phyloP scores from a whole-genome alignment of 2,329 filamentous ascomycete genomes.

The Neonectria punicea region DNA sequence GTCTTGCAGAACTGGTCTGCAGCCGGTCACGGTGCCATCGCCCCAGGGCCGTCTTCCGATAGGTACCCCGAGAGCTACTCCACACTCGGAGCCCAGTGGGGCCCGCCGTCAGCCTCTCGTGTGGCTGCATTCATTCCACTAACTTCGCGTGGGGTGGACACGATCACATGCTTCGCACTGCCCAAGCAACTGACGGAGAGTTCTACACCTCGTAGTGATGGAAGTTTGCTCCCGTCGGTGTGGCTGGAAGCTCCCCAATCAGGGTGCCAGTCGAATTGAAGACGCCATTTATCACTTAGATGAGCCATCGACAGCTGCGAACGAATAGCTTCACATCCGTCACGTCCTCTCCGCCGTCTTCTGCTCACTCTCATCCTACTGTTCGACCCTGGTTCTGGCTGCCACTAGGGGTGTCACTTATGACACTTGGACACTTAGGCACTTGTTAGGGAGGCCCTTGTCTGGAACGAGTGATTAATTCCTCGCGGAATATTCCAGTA shows the following conservation, averaged over 20 bases:
- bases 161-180: slow-evolving; percentile 25
- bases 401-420: slow-evolving; percentile 17
- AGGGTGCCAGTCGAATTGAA: not conserved
- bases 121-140: slow-evolving; percentile 27
- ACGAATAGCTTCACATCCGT: slow-evolving; percentile 8
- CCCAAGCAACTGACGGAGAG: not conserved
- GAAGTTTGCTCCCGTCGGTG: not conserved
- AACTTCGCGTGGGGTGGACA: slow-evolving; percentile 12
- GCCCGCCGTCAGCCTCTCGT: slow-evolving; percentile 16
- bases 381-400: slow-evolving; percentile 4
- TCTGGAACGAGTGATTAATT: slow-evolving; percentile 19
- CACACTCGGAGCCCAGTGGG: slow-evolving; percentile 36
- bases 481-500: slow-evolving; percentile 19
- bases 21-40: slow-evolving; percentile 38
- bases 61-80: slow-evolving; percentile 35
- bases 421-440: not conserved
- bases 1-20: slow-evolving; percentile 29
- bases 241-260: slow-evolving; percentile 11
- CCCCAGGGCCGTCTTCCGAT: slow-evolving; percentile 40
- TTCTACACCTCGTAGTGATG: not conserved
- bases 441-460: slow-evolving; percentile 10
- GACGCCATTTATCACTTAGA: slow-evolving; percentile 11
- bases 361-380: slow-evolving; percentile 5
- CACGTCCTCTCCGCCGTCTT: not conserved
- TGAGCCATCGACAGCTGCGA: slow-evolving; percentile 1